Evolutionary conservation across 139 green algal genomes (phyloP).

Genomic region (Chlamydomonas asymmetrica): DNA sequence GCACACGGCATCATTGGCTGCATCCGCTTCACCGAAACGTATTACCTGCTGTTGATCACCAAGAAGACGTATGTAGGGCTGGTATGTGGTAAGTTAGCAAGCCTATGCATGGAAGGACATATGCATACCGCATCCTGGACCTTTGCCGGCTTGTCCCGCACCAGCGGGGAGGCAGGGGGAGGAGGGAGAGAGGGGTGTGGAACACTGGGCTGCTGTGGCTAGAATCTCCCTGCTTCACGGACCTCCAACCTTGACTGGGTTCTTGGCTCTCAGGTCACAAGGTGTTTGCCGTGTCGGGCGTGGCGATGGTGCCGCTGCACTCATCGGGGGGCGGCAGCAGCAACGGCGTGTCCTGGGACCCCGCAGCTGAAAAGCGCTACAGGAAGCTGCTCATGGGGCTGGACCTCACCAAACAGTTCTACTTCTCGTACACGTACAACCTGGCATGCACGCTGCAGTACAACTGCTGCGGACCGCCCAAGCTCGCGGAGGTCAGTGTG

Average conservation of each 20-base stretch:
- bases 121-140: not conserved
- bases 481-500: too few species aligned
- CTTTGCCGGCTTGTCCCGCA: too few species aligned
- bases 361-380: constrained; percentile 62
- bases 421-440: constrained; percentile 88
- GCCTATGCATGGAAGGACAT: not conserved
- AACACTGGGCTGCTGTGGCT: too few species aligned
- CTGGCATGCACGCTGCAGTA: constrained; percentile 76
- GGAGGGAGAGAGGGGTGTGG: too few species aligned
- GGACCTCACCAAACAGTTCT: constrained; percentile 91
- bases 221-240: too few species aligned
- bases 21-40: constrained; percentile 78
- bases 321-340: too few species aligned
- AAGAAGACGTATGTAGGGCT: constrained; percentile 65
- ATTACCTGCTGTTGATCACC: constrained; percentile 92
- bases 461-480: constrained; percentile 46
- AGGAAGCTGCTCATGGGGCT: constrained; percentile 83
- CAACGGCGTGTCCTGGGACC: too few species aligned
- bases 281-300: constrained; percentile 83
- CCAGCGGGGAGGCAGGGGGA: too few species aligned
- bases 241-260: too few species aligned
- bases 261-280: constrained; percentile 65
- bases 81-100: constrained; percentile 63
- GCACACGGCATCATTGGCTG: constrained; percentile 78
- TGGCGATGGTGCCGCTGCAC: constrained; percentile 73